phyloP scores from a whole-genome alignment of 371 early-diverging fungal genomes.

The Conidiobolus incongruus region DNA sequence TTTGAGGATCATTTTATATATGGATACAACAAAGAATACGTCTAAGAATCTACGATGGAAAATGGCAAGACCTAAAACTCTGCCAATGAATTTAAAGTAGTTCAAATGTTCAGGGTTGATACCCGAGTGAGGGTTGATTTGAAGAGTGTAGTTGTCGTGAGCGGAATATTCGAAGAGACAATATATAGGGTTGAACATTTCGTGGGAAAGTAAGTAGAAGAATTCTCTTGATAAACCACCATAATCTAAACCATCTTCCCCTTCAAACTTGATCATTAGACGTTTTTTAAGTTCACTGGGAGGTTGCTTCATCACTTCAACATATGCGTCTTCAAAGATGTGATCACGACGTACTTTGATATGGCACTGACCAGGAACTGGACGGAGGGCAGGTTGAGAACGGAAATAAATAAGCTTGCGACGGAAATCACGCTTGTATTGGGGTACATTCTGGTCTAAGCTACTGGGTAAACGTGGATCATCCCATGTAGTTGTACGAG shows the following conservation, averaged over 20 bases:
- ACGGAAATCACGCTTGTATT: slow-evolving; percentile 95
- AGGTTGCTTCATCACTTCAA: slow-evolving; percentile 71
- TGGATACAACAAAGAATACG: slow-evolving; percentile 84
- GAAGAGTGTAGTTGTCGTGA: slow-evolving; percentile 88
- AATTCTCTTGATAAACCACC: slow-evolving; percentile 95
- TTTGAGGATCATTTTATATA: slow-evolving; percentile 89
- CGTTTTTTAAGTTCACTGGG: slow-evolving; percentile 78
- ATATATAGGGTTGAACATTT: slow-evolving; percentile 97
- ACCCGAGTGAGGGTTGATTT: slow-evolving; percentile 87
- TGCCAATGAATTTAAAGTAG: slow-evolving; percentile 96
- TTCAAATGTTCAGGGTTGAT: slow-evolving; percentile 96
- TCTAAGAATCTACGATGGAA: slow-evolving; percentile 94
- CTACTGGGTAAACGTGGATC: slow-evolving; percentile 88
- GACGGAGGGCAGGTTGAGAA: slow-evolving; percentile 74
- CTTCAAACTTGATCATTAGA: slow-evolving; percentile 91
- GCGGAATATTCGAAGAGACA: slow-evolving; percentile 94
- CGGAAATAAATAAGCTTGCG: slow-evolving; percentile 88
- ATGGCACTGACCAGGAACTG: slow-evolving; percentile 81
- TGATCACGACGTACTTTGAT: slow-evolving; percentile 65
- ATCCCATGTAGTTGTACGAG: slow-evolving; percentile 90
- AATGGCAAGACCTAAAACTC: slow-evolving; percentile 88
- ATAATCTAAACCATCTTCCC: slow-evolving; percentile 95
- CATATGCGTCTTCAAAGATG: slow-evolving; percentile 88
- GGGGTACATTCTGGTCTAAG: slow-evolving; percentile 82
- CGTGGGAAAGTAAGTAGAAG: slow-evolving; percentile 87